Evolutionary conservation across 108 stramenopile genomes (phyloP).

Genomic region (Pseudonitzschia multistriata): DNA sequence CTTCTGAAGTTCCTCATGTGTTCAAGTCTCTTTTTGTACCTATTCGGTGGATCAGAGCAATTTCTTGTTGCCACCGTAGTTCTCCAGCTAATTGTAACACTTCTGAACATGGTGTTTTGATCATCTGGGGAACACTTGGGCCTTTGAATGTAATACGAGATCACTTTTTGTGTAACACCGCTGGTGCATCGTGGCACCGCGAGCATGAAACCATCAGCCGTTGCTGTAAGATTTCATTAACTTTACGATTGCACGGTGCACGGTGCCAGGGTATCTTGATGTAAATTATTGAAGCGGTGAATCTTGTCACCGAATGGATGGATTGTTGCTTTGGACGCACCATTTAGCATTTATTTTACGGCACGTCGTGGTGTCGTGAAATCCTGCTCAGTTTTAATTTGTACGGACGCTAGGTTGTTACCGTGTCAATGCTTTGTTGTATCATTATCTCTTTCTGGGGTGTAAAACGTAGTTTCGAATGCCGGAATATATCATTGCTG

Average conservation of each 20-base stretch:
- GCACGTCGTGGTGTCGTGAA: not conserved
- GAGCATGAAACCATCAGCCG: too few species aligned
- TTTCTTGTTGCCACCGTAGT: conserved; percentile 12
- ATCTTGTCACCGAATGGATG: not conserved
- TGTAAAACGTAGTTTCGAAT: too few species aligned
- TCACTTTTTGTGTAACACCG: too few species aligned
- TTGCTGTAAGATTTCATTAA: too few species aligned
- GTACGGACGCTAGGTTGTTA: too few species aligned
- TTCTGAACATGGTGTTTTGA: not conserved
- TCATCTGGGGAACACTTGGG: not conserved
- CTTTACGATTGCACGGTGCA: not conserved
- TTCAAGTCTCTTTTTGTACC: conserved; percentile 12
- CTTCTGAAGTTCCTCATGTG: conserved; percentile 24
- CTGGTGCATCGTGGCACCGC: not conserved
- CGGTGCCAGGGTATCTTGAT: not conserved
- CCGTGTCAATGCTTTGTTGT: too few species aligned
- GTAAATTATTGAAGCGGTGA: not conserved
- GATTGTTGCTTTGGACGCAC: too few species aligned
- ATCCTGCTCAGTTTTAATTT: not conserved
- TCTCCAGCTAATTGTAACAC: conserved; percentile 7
- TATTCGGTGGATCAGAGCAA: conserved; percentile 16
- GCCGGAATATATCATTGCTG: too few species aligned
- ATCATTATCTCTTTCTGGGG: too few species aligned
- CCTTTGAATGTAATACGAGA: not conserved
- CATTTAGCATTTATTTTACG: too few species aligned